Conservation (phyloP, 2,329 filamentous ascomycete genomes). For the Elsinoe arachidis region DNA sequence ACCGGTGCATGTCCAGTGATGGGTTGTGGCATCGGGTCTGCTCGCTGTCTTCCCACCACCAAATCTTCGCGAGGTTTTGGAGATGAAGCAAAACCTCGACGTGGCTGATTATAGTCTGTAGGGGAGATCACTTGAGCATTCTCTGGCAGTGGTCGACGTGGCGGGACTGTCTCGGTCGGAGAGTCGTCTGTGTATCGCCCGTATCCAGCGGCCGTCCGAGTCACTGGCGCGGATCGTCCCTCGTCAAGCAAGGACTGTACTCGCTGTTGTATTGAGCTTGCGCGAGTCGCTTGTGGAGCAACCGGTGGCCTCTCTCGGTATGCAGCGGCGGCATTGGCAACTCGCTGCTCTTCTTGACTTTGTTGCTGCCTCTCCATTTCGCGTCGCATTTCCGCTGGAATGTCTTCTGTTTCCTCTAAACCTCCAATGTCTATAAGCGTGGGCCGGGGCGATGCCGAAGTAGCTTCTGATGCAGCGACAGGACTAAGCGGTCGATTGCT, state of each 20-base stretch:
- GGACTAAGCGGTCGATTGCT: slow-evolving; percentile 45
- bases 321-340: slow-evolving; percentile 80
- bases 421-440: slow-evolving; percentile 52
- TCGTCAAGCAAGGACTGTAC: slow-evolving; percentile 80
- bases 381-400: slow-evolving; percentile 80
- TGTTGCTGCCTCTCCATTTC: slow-evolving; percentile 77
- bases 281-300: slow-evolving; percentile 52
- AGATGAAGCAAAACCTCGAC: background rate
- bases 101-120: background rate
- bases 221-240: slow-evolving; percentile 51
- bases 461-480: slow-evolving; percentile 67
- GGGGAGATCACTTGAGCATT: slow-evolving; percentile 9
- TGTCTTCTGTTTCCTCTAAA: slow-evolving; percentile 57
- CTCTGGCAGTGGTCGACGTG: background rate
- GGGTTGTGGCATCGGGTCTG: slow-evolving; percentile 8
- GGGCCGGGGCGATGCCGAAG: slow-evolving; percentile 47
- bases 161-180: background rate
- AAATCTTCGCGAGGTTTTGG: background rate
- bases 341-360: slow-evolving; percentile 79
- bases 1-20: slow-evolving; percentile 7
- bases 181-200: slow-evolving; percentile 65
- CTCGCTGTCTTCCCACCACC: background rate
- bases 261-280: slow-evolving; percentile 82
- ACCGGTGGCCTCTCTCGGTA: slow-evolving; percentile 68
- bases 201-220: slow-evolving; percentile 78